A percentile compares a stretch with the other conserved stretches of the same genome.
phyloP scores from a whole-genome alignment of 176 grass and related monocot species.

The Olyra latifolia region DNA sequence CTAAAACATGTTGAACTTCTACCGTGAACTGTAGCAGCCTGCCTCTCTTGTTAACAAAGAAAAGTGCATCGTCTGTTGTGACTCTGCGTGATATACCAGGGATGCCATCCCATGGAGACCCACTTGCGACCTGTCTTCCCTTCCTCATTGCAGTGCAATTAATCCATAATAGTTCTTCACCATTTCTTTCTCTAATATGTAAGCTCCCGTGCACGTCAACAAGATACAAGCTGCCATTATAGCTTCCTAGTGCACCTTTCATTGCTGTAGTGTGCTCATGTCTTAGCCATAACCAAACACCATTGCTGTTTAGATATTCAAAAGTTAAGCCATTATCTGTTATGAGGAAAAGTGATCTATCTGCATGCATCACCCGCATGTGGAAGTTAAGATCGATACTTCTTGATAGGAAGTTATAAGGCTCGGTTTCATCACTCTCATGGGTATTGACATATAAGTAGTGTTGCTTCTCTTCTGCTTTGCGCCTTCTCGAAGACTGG shows the following conservation, averaged over 20 bases:
- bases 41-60: slow-evolving; percentile 89
- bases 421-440: slow-evolving; percentile 41
- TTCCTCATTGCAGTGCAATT: slow-evolving; percentile 92
- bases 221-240: slow-evolving; percentile 91
- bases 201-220: slow-evolving; percentile 76
- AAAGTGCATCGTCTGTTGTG: slow-evolving; percentile 72
- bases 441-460: slow-evolving; percentile 51
- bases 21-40: slow-evolving; percentile 86
- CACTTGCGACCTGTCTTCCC: slow-evolving; percentile 72
- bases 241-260: slow-evolving; percentile 77
- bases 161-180: slow-evolving; percentile 75
- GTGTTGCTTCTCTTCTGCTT: slow-evolving; percentile 56
- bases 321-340: slow-evolving; percentile 72
- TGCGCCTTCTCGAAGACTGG: slow-evolving; percentile 45
- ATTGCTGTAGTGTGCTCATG: slow-evolving; percentile 72
- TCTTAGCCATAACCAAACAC: slow-evolving; percentile 90
- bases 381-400: slow-evolving; percentile 76
- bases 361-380: slow-evolving; percentile 76
- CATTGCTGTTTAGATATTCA: slow-evolving; percentile 79
- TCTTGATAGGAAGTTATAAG: slow-evolving; percentile 76
- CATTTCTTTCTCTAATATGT: slow-evolving; percentile 87
- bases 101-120: slow-evolving; percentile 84
- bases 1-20: slow-evolving; percentile 32
- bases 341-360: slow-evolving; percentile 81
- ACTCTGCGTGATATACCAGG: slow-evolving; percentile 52